phyloP scores from a whole-genome alignment of 139 green algal species.

The Edaphochlamys debaryana region DNA sequence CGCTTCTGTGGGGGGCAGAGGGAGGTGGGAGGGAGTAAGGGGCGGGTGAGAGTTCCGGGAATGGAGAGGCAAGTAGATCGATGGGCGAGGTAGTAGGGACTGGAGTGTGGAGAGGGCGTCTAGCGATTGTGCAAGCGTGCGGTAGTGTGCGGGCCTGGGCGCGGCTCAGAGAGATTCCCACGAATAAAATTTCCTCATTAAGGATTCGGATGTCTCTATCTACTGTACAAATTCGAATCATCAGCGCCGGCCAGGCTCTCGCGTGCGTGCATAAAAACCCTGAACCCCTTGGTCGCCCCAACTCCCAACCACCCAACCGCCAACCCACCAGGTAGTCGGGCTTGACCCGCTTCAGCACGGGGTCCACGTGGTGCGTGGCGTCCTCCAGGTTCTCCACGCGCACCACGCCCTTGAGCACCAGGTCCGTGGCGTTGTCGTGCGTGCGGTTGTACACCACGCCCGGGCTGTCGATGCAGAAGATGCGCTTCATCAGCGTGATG shows the following conservation, averaged over 20 bases:
- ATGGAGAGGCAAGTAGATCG: not conserved
- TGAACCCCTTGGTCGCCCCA: too few species aligned
- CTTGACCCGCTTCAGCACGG: conserved; percentile 85
- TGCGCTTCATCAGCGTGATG: conserved; percentile 99
- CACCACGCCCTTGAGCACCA: conserved; percentile 97
- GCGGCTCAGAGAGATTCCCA: conserved; percentile 78
- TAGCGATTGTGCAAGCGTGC: too few species aligned
- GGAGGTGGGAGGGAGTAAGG: not conserved
- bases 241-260: conserved; percentile 19
- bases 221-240: conserved; percentile 53
- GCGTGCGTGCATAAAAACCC: too few species aligned
- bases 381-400: conserved; percentile 94
- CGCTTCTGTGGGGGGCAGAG: conserved; percentile 56
- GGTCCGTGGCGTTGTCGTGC: conserved; percentile 85
- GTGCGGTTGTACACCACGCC: conserved; percentile 95
- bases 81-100: not conserved
- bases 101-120: too few species aligned
- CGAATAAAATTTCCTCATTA: conserved; percentile 56
- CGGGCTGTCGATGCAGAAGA: conserved; percentile 99
- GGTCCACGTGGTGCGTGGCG: conserved; percentile 83
- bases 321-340: conserved; percentile 85
- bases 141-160: not conserved
- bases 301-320: too few species aligned
- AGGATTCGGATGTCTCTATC: conserved; percentile 71
- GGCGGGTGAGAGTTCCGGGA: not conserved